A percentile compares a stretch with the other conserved stretches of the same genome.
These are phyloP conservation scores for Gryganskiella cystojenkinii DNA, from an alignment of 192 early-diverging fungal genomes.

Conservation along the genomic window DNA sequence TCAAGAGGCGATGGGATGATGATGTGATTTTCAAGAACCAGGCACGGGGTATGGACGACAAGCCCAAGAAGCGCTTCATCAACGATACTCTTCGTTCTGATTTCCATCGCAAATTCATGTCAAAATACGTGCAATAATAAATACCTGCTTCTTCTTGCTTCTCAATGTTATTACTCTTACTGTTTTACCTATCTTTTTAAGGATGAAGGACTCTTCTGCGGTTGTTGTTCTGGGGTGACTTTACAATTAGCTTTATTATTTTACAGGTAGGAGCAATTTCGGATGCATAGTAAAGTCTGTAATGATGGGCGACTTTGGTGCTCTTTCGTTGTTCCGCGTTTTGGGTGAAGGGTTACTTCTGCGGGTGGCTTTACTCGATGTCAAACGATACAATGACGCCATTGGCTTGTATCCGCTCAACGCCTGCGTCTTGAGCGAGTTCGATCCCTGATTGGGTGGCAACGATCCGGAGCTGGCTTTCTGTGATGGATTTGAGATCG, in stretches of 20 bases:
- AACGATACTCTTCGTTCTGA: slow-evolving; percentile 97
- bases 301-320: too few species aligned
- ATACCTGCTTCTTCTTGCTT: too few species aligned
- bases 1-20: slow-evolving; percentile 97
- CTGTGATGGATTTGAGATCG: slow-evolving; percentile 40
- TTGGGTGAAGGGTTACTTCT: too few species aligned
- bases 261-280: too few species aligned
- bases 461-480: slow-evolving; percentile 20
- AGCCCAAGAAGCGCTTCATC: slow-evolving; percentile 94
- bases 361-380: slow-evolving; percentile 48
- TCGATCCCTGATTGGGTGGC: slow-evolving; percentile 22
- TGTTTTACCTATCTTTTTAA: too few species aligned
- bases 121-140: slow-evolving; percentile 83
- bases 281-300: too few species aligned
- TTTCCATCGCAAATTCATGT: slow-evolving; percentile 97
- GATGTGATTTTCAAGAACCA: slow-evolving; percentile 99
- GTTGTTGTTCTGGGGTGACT: too few species aligned
- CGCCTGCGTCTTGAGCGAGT: slow-evolving; percentile 24
- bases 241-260: too few species aligned
- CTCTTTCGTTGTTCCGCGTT: too few species aligned
- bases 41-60: slow-evolving; percentile 85
- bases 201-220: too few species aligned
- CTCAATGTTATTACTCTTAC: too few species aligned
- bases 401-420: slow-evolving; percentile 17
- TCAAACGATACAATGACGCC: slow-evolving; percentile 36